phyloP scores from a whole-genome alignment of 768 basidiomycete genomes.

The Lentinula edodes region DNA sequence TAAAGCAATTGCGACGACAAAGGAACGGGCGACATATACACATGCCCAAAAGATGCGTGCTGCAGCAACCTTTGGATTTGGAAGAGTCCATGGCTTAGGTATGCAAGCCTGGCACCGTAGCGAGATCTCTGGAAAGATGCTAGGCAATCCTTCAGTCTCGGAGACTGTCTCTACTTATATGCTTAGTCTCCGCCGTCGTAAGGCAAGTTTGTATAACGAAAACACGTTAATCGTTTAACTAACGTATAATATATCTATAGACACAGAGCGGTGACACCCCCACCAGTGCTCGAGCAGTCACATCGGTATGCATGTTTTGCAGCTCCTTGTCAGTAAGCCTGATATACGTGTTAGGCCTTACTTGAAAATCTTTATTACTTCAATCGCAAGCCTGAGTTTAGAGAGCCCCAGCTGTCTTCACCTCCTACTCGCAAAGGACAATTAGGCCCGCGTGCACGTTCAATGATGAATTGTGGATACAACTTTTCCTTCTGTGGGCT shows the following conservation, averaged over 20 bases:
- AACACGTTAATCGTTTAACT: too few species aligned
- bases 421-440: background rate
- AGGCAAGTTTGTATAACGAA: too few species aligned
- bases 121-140: background rate
- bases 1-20: background rate
- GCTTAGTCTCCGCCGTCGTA: conserved; percentile 9
- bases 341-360: conserved; percentile 4
- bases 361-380: conserved; percentile 8
- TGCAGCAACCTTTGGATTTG: background rate
- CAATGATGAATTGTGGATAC: background rate
- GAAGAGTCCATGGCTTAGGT: conserved; percentile 1
- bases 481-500: conserved; percentile 11
- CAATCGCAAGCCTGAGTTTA: conserved; percentile 3
- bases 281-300: conserved; percentile 15
- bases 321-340: background rate
- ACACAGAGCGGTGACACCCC: too few species aligned
- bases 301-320: too few species aligned
- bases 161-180: conserved; percentile 14
- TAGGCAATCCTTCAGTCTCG: conserved; percentile 16
- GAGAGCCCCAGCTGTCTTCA: background rate
- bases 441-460: background rate
- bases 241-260: too few species aligned
- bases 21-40: conserved; percentile 5
- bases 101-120: conserved; percentile 12
- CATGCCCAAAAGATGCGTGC: background rate